Base-by-base conservation (phyloP, 1,284 basidiomycete species). In the Porphyrellus sp. region DNA sequence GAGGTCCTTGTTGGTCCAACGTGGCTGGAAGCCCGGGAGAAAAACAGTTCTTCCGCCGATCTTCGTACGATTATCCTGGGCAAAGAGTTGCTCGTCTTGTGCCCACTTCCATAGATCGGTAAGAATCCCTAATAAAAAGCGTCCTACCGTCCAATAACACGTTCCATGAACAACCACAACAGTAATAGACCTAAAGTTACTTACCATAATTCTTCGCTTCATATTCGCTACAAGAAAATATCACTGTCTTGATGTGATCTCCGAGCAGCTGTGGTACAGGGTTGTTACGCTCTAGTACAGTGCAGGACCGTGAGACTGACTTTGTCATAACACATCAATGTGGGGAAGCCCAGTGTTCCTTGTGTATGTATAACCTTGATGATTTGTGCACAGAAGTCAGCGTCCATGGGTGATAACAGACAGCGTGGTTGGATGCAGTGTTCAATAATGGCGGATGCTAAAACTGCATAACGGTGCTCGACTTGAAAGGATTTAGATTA, bases 161-260 rank as follows among this genome's bases (percentile, higher is more conserved):
- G 28, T 23, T 46, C 44, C 23, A 44, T 30, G 28, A 59, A 28
- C 12, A 28, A 7, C 18, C 21, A 39, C n/a, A 41, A 35, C 18
- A 37, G 2, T 1, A 35, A 23, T 44, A 16, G 50, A 34, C 35
- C 44, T 18, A 34, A 46, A 44, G 24, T 52, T 3, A 24, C 75
- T 44, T 62, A 90, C 93, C 94, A 64, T 95, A 95, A 71, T 98
- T 99, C 51, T 89, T 84, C 8, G 94, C 94, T 72, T 99, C 96
- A 62, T 91, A 93, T 74, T 97, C 96, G 48, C 93, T 97, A 62
- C 92, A 95, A 1, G 91, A 89, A 68, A 95, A 98, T 24, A 98
- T 78, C 11, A 94, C 81, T 8, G 87, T 85, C 41, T 91, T 87
- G 41, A 94, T 79, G 59, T 91, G 85, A 55, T 93, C 89, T 30